Evolutionary conservation across 2,329 filamentous ascomycete genomes (phyloP), one percentile per base, ranked within the genome.

Genomic region (Pseudocercospora crystallina): DNA sequence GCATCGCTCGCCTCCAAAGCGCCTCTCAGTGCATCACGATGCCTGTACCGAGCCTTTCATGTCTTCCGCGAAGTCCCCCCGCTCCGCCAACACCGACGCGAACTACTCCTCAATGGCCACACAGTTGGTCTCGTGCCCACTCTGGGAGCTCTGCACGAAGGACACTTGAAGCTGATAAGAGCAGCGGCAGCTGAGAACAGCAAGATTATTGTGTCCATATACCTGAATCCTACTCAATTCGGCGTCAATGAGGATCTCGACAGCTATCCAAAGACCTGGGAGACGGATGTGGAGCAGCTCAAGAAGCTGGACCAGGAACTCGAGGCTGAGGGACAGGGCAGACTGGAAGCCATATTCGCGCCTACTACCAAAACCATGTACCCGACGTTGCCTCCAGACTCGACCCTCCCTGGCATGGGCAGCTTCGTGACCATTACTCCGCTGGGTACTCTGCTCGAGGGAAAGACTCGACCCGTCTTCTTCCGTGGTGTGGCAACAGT

Each of bases 221-320:
- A 92, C 70, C 88, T 99, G 65, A 99, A 99, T 71, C 94, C 94
- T 3, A 94, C 94, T 1, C 94, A 99, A 71, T 99, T 99, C 68
- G 92, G 92, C 30, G 76, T 89, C 15, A 81, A 84, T 49, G 94
- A 99, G 71, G 94, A 99, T 67, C 78, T 99, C 14, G 82, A 81
- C 37, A 90, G 85, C 57, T 99, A 99, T 69, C 94, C 94, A 0
- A 85, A 89, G 49, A 96, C 91, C 2, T 96, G 91, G 90, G 84
- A 87, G 11, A 71, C 80, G 35, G 94, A 99, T 69, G 75, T 87
- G 45, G 75, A 76, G 12, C 80, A 82, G 60, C 73, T 99, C 35
- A 77, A 82, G 32, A 66, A 74, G 36, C 74, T 97, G 36, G 87
- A 95, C 67, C 71, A 78, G 30, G 84, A 92, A 64, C 76, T 96